Conservation (phyloP, 1,139 yeast species). For the Hemisphaericaspora lyxosophila region DNA sequence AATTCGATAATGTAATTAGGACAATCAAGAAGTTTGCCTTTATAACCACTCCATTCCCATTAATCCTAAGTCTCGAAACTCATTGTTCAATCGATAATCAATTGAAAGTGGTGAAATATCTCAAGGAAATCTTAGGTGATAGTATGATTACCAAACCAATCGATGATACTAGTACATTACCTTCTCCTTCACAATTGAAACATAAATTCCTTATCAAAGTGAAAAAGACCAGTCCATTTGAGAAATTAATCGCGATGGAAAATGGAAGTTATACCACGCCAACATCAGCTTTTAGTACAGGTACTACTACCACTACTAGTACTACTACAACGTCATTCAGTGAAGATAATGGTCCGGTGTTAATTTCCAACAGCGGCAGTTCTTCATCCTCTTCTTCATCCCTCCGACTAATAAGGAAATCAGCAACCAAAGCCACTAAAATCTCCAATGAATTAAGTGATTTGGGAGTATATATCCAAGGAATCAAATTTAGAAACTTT, state of each 20-base stretch:
- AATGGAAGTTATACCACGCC: constrained; percentile 23
- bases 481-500: constrained; percentile 76
- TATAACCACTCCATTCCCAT: constrained; percentile 77
- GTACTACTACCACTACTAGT: constrained; percentile 35
- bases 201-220: constrained; percentile 75
- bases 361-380: too few species aligned
- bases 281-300: constrained; percentile 26
- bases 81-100: constrained; percentile 75
- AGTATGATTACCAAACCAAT: constrained; percentile 50
- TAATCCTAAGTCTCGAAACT: constrained; percentile 83
- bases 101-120: constrained; percentile 46
- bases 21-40: constrained; percentile 84
- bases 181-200: constrained; percentile 71
- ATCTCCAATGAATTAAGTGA: constrained; percentile 52
- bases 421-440: constrained; percentile 21
- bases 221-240: constrained; percentile 49
- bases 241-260: constrained; percentile 20
- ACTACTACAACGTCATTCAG: constrained; percentile 45
- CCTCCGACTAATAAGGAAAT: constrained; percentile 24
- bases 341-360: constrained; percentile 45
- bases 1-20: constrained; percentile 65
- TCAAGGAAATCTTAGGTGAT: constrained; percentile 61
- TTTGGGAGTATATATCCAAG: constrained; percentile 68
- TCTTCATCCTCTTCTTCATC: constrained; percentile 7
- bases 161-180: constrained; percentile 38